Base-by-base conservation (phyloP, 176 grass and related monocot species). In the Thalia dealbata region DNA sequence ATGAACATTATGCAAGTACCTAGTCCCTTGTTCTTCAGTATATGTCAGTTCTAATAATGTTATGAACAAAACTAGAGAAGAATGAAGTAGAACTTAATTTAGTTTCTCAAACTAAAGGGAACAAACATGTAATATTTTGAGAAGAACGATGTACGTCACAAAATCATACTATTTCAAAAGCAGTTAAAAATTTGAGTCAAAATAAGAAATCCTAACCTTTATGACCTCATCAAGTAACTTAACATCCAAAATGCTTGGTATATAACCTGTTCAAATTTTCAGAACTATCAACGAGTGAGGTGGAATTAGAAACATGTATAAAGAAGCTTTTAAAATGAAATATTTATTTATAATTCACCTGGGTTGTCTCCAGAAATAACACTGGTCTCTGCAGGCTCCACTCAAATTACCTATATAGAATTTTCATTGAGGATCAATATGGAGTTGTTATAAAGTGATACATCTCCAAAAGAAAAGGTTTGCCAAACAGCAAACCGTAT, bases 371-470 rank as follows among this genome's bases (percentile, higher is more conserved):
- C 95, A 77, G 90, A 92, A 52, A 99, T 86, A 56, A 88, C 80
- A 86, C 82, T 99, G 75, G 83, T 86, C 82, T 99, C 95, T 77
- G 90, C 90, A 81, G 95, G 95, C 79, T 99, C 95, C 74, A 92
- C 90, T 75, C 95, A 90, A 71, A 93, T 86, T 64, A 99, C 64
- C 95, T 99, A 68, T 61, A 68, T 68, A 23, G 19, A 43, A 68
- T 68, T 44, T 63, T 29, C 32, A 32, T 22, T 21, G 12, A 67
- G 21, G 21, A 68, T 23, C 38, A 68, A 42, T 45, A 0, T 22
- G n/a, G 22, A 16, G 38, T 45, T 44, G 35, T 68, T 68, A 19
- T 3, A 44, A 44, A n/a, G 32, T 22, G 65, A n/a, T 42, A 43
- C 38, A 67, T 67, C 35, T 44, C 35, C 43, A n/a, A 32, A 65